Conservation (phyloP, 495 filamentous ascomycete species). For the Xylaria flabelliformis region DNA sequence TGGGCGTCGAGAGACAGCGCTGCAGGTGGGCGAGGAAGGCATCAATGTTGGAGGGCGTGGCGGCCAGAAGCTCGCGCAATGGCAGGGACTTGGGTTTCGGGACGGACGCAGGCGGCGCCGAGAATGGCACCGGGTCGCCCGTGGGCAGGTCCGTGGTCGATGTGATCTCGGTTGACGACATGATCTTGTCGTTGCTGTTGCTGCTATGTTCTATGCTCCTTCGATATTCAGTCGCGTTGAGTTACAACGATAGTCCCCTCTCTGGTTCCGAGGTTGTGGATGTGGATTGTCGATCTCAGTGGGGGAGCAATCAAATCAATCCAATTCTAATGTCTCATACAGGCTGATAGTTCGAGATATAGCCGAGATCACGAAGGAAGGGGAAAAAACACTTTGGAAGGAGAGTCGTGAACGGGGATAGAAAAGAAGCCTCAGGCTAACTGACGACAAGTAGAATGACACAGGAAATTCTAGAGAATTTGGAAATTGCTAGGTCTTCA, state of each 20-base stretch:
- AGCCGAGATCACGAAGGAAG: not conserved
- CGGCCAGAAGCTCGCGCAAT: slow-evolving; percentile 42
- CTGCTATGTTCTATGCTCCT: not conserved
- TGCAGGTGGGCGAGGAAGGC: slow-evolving; percentile 58
- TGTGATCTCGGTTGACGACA: slow-evolving; percentile 35
- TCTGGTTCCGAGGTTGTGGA: slow-evolving; percentile 4
- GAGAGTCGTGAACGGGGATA: not conserved
- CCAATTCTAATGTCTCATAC: not conserved
- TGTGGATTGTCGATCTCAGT: slow-evolving; percentile 17
- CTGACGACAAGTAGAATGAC: not conserved
- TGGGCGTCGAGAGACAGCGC: slow-evolving; percentile 63
- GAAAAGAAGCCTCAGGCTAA: slow-evolving; percentile 1
- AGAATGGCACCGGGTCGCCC: slow-evolving; percentile 44
- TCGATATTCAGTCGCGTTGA: not conserved
- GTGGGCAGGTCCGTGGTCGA: slow-evolving; percentile 48
- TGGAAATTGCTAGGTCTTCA: slow-evolving; percentile 2
- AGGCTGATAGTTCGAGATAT: not conserved
- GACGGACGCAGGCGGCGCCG: slow-evolving; percentile 46
- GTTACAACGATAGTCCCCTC: not conserved
- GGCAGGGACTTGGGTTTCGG: slow-evolving; percentile 45
- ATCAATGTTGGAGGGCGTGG: slow-evolving; percentile 52
- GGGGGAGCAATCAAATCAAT: slow-evolving; percentile 7
- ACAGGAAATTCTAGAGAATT: not conserved
- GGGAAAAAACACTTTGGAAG: not conserved
- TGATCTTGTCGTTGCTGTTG: not conserved